Conservation (phyloP, 1,139 yeast genomes). For the Yamadazyma mexicana region DNA sequence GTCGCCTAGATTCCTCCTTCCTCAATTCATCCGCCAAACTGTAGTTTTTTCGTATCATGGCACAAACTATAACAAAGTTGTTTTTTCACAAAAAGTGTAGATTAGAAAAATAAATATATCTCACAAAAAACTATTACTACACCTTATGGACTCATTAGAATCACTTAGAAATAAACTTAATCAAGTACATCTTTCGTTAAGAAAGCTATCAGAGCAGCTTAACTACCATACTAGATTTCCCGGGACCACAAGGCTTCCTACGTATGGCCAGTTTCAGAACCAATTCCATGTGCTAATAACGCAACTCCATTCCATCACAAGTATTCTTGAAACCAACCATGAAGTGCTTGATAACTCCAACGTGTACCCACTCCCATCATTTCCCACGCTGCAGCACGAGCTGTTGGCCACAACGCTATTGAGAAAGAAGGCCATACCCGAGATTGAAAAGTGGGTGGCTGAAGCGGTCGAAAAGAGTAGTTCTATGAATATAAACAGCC, state of each 20-base stretch:
- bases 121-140: too few species aligned
- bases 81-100: conserved; percentile 19
- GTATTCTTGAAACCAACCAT: conserved; percentile 62
- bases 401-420: conserved; percentile 78
- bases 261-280: conserved; percentile 55
- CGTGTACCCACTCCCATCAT: conserved; percentile 78
- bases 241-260: conserved; percentile 38
- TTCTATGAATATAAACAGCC: conserved; percentile 26
- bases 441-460: conserved; percentile 83
- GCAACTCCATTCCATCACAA: conserved; percentile 73
- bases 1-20: conserved; percentile 38
- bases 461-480: conserved; percentile 45
- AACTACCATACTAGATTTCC: conserved; percentile 43
- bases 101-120: too few species aligned
- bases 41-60: conserved; percentile 45
- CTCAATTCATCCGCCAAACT: conserved; percentile 43
- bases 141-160: conserved; percentile 36
- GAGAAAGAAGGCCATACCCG: conserved; percentile 86
- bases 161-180: conserved; percentile 43
- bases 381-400: conserved; percentile 83
- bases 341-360: conserved; percentile 64
- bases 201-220: conserved; percentile 45
- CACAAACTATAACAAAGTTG: not conserved
- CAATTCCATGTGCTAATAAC: conserved; percentile 83
- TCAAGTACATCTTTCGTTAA: conserved; percentile 45